A percentile compares a stretch with the other conserved stretches of the same genome.
Conservation (phyloP, 2,329 filamentous ascomycete species). For the Xylariaceae sp. region DNA sequence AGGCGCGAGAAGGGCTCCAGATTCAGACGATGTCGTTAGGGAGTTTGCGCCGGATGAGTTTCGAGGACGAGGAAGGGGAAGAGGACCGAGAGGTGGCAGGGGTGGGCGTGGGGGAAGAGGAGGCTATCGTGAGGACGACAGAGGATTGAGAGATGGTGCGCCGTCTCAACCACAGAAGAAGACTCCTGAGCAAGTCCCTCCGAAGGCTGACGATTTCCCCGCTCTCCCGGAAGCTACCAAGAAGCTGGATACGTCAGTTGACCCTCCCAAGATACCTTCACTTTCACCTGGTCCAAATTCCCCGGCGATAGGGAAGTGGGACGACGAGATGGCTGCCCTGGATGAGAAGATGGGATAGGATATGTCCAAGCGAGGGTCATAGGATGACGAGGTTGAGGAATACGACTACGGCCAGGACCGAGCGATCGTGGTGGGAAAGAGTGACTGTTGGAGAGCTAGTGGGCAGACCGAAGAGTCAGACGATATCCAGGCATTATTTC, state of each 20-base stretch:
- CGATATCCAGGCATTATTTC: too few species aligned
- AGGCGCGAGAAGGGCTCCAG: slow-evolving; percentile 35
- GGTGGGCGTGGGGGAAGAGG: slow-evolving; percentile 32
- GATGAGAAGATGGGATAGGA: slow-evolving; percentile 31
- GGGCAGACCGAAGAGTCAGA: too few species aligned
- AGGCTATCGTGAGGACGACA: slow-evolving; percentile 25
- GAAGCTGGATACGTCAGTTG: slow-evolving; percentile 28
- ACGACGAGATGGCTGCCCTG: slow-evolving; percentile 56
- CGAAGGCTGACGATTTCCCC: slow-evolving; percentile 40
- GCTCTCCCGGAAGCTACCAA: slow-evolving; percentile 33
- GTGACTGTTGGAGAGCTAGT: too few species aligned
- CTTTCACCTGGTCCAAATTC: slow-evolving; percentile 34
- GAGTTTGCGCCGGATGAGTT: slow-evolving; percentile 33
- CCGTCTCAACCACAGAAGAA: slow-evolving; percentile 21
- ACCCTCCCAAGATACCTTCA: slow-evolving; percentile 16
- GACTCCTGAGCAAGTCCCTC: slow-evolving; percentile 29
- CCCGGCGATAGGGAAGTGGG: slow-evolving; percentile 49
- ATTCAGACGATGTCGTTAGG: slow-evolving; percentile 42
- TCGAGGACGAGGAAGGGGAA: slow-evolving; percentile 34
- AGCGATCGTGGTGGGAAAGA: too few species aligned
- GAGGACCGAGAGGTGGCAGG: slow-evolving; percentile 30
- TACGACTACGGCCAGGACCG: too few species aligned
- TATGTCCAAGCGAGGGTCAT: too few species aligned
- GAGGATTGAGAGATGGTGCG: slow-evolving; percentile 12
- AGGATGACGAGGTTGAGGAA: too few species aligned